These are phyloP conservation scores for Taiozyma sp. DNA, from an alignment of 1,139 yeast species.

Conservation along the genomic window DNA sequence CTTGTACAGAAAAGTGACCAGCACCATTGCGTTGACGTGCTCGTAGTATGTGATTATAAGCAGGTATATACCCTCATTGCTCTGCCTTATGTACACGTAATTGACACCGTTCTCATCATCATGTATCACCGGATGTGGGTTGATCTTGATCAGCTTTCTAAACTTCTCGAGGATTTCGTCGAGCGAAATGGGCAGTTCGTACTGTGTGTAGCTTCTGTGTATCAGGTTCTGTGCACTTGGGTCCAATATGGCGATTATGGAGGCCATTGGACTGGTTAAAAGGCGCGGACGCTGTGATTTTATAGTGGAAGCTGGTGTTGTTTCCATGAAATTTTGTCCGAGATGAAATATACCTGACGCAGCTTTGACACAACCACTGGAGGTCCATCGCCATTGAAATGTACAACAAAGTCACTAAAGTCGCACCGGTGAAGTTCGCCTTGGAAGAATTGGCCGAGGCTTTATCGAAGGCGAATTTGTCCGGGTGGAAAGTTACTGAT, in stretches of 20 bases:
- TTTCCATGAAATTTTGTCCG: background rate
- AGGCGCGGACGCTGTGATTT: background rate
- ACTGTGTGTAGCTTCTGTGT: background rate
- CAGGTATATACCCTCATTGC: slow-evolving; percentile 41
- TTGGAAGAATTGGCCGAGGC: background rate
- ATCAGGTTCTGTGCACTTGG: slow-evolving; percentile 9
- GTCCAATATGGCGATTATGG: slow-evolving; percentile 22
- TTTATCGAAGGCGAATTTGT: background rate
- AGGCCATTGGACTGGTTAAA: slow-evolving; percentile 12
- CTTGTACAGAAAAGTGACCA: slow-evolving; percentile 54
- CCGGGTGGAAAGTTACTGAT: slow-evolving; percentile 4
- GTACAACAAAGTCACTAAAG: slow-evolving; percentile 28
- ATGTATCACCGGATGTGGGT: background rate
- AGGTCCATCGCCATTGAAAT: slow-evolving; percentile 8
- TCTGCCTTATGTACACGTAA: slow-evolving; percentile 52
- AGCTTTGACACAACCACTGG: too few species aligned
- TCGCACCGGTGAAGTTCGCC: slow-evolving; percentile 18
- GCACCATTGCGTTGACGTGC: slow-evolving; percentile 53
- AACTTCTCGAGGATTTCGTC: background rate
- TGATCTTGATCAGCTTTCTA: background rate
- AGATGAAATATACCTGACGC: too few species aligned
- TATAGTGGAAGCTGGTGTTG: background rate
- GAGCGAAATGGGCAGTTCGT: background rate
- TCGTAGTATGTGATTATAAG: slow-evolving; percentile 41
- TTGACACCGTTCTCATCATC: slow-evolving; percentile 38